These are phyloP conservation scores for Ustilago sp. DNA, from an alignment of 1,284 basidiomycete genomes.

Conservation along the genomic window DNA sequence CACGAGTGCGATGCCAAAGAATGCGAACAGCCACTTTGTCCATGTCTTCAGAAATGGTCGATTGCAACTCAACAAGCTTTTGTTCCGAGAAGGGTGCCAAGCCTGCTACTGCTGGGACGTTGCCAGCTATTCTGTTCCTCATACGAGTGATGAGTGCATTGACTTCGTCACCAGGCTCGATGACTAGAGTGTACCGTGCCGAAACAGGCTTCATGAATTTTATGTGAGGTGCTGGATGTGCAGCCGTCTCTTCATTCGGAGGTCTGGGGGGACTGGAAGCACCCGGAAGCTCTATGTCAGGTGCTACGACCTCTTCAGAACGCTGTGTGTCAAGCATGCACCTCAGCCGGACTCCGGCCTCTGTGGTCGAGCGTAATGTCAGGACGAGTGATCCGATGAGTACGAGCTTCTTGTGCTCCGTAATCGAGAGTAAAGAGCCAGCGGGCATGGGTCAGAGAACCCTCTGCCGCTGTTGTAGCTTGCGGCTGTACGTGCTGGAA, in stretches of 20 bases:
- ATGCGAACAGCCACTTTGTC: slow-evolving; percentile 1
- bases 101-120: background rate
- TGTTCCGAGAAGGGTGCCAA: background rate
- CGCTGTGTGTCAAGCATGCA: too few species aligned
- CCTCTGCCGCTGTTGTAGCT: background rate
- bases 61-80: background rate
- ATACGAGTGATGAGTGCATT: background rate
- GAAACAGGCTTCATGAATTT: background rate
- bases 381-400: too few species aligned
- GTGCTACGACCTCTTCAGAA: too few species aligned
- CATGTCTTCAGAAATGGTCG: background rate
- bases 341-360: too few species aligned
- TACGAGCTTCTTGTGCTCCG: too few species aligned
- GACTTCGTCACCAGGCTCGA: background rate
- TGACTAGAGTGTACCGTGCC: background rate
- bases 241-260: background rate
- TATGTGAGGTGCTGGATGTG: background rate
- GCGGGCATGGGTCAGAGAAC: too few species aligned
- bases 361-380: too few species aligned
- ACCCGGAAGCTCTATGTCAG: too few species aligned
- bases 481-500: background rate
- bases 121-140: background rate
- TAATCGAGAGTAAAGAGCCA: too few species aligned
- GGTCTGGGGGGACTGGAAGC: too few species aligned
- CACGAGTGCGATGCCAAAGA: slow-evolving; percentile 9